A percentile compares a stretch with the other conserved stretches of the same genome.
These are phyloP conservation scores for Parietichytrium sp. DNA, from an alignment of 108 stramenopile species.

Conservation along the genomic window DNA sequence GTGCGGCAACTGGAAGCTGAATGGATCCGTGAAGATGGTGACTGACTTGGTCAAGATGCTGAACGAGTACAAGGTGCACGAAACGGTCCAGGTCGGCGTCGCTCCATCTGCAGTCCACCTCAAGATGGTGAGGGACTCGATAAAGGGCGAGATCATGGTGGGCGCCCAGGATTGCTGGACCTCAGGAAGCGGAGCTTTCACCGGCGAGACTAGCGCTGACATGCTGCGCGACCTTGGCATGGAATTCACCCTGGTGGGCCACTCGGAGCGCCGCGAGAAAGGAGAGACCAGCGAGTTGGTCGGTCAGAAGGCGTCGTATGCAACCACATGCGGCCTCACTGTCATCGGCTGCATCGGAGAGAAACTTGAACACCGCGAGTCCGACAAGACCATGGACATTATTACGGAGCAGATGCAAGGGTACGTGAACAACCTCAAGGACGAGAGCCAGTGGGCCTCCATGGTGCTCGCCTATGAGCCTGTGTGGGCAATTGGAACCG, in stretches of 20 bases:
- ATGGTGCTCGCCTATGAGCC: conserved; percentile 74
- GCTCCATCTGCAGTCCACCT: conserved; percentile 88
- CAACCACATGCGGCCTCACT: conserved; percentile 79
- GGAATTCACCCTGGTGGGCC: conserved; percentile 85
- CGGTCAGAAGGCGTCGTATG: conserved; percentile 90
- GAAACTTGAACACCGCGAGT: conserved; percentile 87
- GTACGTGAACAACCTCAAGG: conserved; percentile 79
- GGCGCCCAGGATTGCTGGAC: conserved; percentile 89
- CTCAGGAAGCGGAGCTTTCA: conserved; percentile 86
- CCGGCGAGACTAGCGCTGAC: conserved; percentile 93
- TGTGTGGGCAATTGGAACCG: conserved; percentile 98
- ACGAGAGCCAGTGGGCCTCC: conserved; percentile 75
- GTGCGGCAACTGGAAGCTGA: conserved; percentile 37
- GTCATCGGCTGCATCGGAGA: conserved; percentile 99
- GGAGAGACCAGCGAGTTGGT: conserved; percentile 86
- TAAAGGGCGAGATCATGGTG: conserved; percentile 82
- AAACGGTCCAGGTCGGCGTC: conserved; percentile 81
- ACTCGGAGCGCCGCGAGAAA: conserved; percentile 93
- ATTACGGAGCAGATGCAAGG: conserved; percentile 93
- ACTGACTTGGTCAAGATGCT: conserved; percentile 50
- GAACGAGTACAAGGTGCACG: conserved; percentile 53
- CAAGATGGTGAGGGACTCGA: conserved; percentile 69
- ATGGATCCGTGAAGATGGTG: conserved; percentile 5
- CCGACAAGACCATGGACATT: conserved; percentile 93
- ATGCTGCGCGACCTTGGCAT: conserved; percentile 95